Conservation (phyloP, 164 flowering plant genomes). For the Echeveria elegans region DNA sequence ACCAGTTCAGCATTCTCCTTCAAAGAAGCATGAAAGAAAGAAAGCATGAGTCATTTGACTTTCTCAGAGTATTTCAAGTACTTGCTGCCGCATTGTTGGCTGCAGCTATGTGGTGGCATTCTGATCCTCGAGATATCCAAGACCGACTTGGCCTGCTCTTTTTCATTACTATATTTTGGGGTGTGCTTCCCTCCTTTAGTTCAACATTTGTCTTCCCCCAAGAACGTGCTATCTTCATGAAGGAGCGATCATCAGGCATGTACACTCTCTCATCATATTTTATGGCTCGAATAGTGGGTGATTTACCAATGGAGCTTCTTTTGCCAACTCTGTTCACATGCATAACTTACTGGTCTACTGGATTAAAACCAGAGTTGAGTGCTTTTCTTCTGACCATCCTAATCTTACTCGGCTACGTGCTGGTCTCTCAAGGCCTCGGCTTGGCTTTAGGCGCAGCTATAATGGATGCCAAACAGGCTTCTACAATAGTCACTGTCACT, state of each 20-base stretch:
- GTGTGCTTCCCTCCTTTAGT: slow-evolving; percentile 66
- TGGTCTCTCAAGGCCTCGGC: slow-evolving; percentile 82
- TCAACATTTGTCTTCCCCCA: slow-evolving; percentile 78
- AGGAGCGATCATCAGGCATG: slow-evolving; percentile 77
- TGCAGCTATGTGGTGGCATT: slow-evolving; percentile 87
- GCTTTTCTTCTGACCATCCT: slow-evolving; percentile 45
- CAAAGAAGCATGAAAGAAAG: slow-evolving; percentile 69
- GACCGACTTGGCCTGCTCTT: slow-evolving; percentile 82
- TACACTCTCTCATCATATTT: slow-evolving; percentile 76
- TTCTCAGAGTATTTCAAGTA: slow-evolving; percentile 66
- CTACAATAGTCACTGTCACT: slow-evolving; percentile 61
- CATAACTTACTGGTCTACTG: slow-evolving; percentile 65
- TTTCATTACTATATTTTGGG: slow-evolving; percentile 85
- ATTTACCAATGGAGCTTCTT: slow-evolving; percentile 76
- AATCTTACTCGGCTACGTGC: slow-evolving; percentile 57
- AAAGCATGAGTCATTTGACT: slow-evolving; percentile 63
- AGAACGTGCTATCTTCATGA: slow-evolving; percentile 65
- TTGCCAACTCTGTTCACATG: slow-evolving; percentile 54
- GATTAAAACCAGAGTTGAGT: slow-evolving; percentile 35
- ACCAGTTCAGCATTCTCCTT: slow-evolving; percentile 60
- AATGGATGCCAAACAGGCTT: slow-evolving; percentile 84
- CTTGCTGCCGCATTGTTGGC: slow-evolving; percentile 45
- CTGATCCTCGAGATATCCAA: slow-evolving; percentile 44
- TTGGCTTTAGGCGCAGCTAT: slow-evolving; percentile 68
- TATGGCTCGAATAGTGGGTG: slow-evolving; percentile 66